Percentiles rank a stretch among this genome's conserved stretches.
Evolutionary conservation across 2,329 filamentous ascomycete genomes (phyloP).

Genomic region (Didymella glomerata): DNA sequence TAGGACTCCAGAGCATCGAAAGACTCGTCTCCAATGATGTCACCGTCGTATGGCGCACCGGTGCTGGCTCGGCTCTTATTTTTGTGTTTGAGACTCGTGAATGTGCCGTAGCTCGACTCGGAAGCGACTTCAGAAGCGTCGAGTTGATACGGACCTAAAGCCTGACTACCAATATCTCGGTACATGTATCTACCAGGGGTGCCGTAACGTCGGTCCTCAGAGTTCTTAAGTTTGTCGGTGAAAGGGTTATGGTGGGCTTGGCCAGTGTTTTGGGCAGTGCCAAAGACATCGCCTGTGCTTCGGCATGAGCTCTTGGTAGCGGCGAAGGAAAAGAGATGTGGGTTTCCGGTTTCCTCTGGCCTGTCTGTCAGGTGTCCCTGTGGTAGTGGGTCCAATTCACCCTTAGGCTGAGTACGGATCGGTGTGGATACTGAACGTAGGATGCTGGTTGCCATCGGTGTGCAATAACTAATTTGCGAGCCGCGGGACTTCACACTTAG

Average conservation of each 20-base stretch:
- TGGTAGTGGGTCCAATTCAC: background rate
- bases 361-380: background rate
- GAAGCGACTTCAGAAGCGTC: conserved; percentile 17
- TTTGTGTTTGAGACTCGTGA: background rate
- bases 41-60: background rate
- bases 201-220: background rate
- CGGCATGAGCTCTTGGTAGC: background rate
- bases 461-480: conserved; percentile 17
- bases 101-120: conserved; percentile 10
- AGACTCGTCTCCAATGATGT: conserved; percentile 6
- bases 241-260: background rate
- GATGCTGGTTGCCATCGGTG: background rate
- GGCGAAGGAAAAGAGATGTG: background rate
- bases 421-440: conserved; percentile 27
- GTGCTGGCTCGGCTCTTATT: background rate
- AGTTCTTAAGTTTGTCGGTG: conserved; percentile 1
- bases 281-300: conserved; percentile 14
- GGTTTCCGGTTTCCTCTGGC: background rate
- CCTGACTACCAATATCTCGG: background rate
- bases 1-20: conserved; percentile 17
- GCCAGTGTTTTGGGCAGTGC: background rate
- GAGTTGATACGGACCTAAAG: conserved; percentile 10
- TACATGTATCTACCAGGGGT: background rate
- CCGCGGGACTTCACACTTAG: conserved; percentile 28
- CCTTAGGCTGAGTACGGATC: background rate